Conservation (phyloP, 148 eudicot species). For the Rhododendron williamsianum region DNA sequence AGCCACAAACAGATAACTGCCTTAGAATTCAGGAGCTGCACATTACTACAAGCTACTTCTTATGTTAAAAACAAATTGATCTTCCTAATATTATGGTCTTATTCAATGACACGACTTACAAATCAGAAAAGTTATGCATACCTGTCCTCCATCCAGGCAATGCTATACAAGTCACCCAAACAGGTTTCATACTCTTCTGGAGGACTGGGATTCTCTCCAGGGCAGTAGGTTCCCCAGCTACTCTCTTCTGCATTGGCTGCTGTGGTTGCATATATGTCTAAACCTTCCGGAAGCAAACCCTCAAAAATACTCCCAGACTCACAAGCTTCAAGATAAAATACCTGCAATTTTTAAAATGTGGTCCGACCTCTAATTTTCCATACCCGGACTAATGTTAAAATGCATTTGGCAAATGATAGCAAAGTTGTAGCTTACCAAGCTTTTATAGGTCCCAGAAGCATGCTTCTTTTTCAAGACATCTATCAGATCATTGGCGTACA, state of each 20-base stretch:
- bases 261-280: conserved; percentile 84
- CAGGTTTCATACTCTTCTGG: conserved; percentile 87
- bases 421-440: conserved; percentile 45
- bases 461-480: conserved; percentile 73
- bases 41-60: not conserved
- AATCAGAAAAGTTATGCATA: conserved; percentile 14
- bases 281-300: conserved; percentile 79
- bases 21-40: not conserved
- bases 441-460: conserved; percentile 79
- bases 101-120: conserved; percentile 1
- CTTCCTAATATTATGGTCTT: not conserved
- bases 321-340: conserved; percentile 91
- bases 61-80: not conserved
- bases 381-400: too few relatives aligned
- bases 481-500: conserved; percentile 74
- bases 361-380: not conserved
- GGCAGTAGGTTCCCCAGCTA: conserved; percentile 96
- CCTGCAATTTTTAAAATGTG: conserved; percentile 31
- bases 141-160: conserved; percentile 99
- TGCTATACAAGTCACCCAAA: conserved; percentile 84
- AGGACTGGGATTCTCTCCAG: conserved; percentile 76
- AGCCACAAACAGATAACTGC: not conserved
- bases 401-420: not conserved
- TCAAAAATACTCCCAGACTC: conserved; percentile 94
- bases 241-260: conserved; percentile 85